These are phyloP conservation scores for Lactifluus rugatus DNA, from an alignment of 768 basidiomycete species.

Conservation along the genomic window DNA sequence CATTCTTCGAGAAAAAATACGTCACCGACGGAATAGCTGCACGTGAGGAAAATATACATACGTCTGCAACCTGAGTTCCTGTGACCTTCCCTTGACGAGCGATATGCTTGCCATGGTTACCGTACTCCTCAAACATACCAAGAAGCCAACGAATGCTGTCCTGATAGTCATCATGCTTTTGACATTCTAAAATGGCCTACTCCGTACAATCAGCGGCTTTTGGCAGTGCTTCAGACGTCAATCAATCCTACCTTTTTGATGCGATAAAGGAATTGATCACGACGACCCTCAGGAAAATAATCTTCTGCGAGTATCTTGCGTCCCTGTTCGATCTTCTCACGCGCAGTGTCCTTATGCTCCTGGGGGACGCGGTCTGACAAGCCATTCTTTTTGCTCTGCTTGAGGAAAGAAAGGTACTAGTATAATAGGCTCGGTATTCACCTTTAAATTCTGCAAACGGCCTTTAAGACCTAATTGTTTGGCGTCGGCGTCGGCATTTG, in stretches of 20 bases:
- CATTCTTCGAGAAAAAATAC: constrained; percentile 33
- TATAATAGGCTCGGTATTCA: constrained; percentile 9
- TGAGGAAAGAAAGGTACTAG: neutral
- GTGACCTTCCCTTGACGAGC: constrained; percentile 28
- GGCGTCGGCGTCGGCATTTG: constrained; percentile 31
- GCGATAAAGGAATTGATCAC: constrained; percentile 89
- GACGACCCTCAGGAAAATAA: constrained; percentile 82
- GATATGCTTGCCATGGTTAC: constrained; percentile 37
- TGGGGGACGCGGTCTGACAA: constrained; percentile 53
- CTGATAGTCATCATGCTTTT: constrained; percentile 87
- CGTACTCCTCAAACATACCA: constrained; percentile 52
- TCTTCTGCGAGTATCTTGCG: constrained; percentile 69
- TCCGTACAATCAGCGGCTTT: neutral
- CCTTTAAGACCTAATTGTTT: constrained; percentile 29
- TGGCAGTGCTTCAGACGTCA: too few species aligned
- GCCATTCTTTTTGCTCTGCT: constrained; percentile 26
- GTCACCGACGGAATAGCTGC: constrained; percentile 17
- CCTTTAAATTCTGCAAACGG: constrained; percentile 26
- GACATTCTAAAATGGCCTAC: constrained; percentile 81
- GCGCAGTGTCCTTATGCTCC: constrained; percentile 50
- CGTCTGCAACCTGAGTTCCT: constrained; percentile 20
- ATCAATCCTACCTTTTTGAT: constrained; percentile 63
- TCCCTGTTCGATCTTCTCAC: constrained; percentile 46
- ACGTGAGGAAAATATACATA: constrained; percentile 19
- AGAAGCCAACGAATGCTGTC: constrained; percentile 70